These are phyloP conservation scores for Saturnispora saitoi DNA, from an alignment of 805 yeast genomes.

Conservation along the genomic window DNA sequence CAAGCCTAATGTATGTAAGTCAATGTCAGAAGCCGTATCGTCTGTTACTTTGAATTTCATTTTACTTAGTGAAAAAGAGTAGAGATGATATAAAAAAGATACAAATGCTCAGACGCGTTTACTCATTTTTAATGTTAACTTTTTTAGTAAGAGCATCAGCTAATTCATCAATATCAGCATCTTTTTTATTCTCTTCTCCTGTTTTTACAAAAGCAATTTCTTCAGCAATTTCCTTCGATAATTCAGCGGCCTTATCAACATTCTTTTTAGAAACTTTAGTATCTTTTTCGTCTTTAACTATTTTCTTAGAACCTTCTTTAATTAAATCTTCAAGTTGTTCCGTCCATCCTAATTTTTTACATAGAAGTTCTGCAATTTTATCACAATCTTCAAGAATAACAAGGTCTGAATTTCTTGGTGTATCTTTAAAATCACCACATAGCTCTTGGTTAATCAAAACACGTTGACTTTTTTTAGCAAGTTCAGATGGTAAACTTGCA, in stretches of 20 bases:
- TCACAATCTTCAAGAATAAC: constrained; percentile 60
- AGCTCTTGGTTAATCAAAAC: constrained; percentile 64
- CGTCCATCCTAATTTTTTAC: constrained; percentile 55
- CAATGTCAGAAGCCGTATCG: not conserved
- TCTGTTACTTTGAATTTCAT: no score
- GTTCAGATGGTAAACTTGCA: constrained; percentile 71
- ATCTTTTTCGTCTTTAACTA: constrained; percentile 8
- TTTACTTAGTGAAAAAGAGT: no score
- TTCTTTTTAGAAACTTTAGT: not conserved
- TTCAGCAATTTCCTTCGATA: constrained; percentile 11
- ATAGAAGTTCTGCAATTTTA: constrained; percentile 45
- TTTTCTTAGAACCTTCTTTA: constrained; percentile 17
- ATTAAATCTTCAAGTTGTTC: constrained; percentile 41
- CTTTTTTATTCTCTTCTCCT: not conserved
- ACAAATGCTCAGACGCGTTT: not conserved
- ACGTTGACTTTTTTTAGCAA: constrained; percentile 40
- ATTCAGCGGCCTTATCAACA: not conserved
- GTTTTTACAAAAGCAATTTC: constrained; percentile 2
- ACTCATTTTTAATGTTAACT: not conserved
- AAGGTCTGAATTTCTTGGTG: constrained; percentile 52
- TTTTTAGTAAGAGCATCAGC: constrained; percentile 10
- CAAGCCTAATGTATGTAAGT: not conserved
- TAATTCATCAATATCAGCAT: constrained; percentile 8
- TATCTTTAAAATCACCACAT: constrained; percentile 62
- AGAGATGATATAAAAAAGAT: not conserved